Percentiles rank a stretch among this genome's conserved stretches.
Evolutionary conservation across 2,329 filamentous ascomycete genomes (phyloP).

Genomic region (Aureobasidium leucospermi): DNA sequence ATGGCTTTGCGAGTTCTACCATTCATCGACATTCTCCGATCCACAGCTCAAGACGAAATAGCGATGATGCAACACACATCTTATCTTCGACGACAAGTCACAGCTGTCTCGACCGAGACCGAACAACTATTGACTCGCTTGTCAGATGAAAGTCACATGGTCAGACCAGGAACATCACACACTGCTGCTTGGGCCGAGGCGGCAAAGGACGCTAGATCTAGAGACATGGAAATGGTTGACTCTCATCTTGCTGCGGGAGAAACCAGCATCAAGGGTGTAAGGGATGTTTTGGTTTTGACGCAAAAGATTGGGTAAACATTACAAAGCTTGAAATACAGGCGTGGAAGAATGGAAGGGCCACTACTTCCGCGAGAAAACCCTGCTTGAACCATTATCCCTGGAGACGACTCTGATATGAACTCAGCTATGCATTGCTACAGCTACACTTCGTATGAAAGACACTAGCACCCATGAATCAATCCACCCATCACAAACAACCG

Average conservation of each 20-base stretch:
- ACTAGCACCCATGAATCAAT: not conserved
- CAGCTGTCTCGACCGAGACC: slow-evolving; percentile 20
- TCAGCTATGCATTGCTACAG: no score
- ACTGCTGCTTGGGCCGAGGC: slow-evolving; percentile 5
- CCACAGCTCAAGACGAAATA: slow-evolving; percentile 19
- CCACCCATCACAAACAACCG: not conserved
- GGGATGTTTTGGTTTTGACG: not conserved
- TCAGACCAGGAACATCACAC: slow-evolving; percentile 16
- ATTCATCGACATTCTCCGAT: slow-evolving; percentile 19
- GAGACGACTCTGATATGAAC: no score
- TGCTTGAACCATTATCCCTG: no score
- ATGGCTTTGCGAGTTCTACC: slow-evolving; percentile 20
- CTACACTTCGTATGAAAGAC: no score
- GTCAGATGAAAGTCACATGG: slow-evolving; percentile 30
- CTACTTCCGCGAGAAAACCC: no score
- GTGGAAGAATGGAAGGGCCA: no score
- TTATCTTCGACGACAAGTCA: slow-evolving; percentile 22
- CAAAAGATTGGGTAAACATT: not conserved
- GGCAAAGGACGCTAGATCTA: not conserved
- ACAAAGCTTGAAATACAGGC: not conserved
- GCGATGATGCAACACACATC: slow-evolving; percentile 22
- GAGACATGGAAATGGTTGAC: not conserved
- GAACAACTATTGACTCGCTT: slow-evolving; percentile 22
- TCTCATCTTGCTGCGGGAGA: not conserved
- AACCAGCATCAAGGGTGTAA: not conserved